Conservation (phyloP, 495 filamentous ascomycete genomes). For the Sphaerosporella brunnea region DNA sequence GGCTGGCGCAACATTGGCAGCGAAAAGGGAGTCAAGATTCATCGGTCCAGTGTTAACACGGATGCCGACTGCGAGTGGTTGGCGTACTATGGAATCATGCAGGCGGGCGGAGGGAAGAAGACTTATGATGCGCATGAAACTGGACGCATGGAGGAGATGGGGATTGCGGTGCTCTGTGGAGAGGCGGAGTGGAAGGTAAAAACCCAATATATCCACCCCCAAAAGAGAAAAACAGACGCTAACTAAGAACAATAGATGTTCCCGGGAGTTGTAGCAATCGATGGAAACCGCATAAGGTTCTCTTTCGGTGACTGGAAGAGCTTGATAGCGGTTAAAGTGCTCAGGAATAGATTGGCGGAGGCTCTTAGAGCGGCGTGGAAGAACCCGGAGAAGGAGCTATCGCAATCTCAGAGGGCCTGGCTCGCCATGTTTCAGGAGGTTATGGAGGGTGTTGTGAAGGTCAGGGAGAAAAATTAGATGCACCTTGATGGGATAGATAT, state of each 20-base stretch:
- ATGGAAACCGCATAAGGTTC: slow-evolving; percentile 77
- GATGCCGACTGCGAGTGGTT: slow-evolving; percentile 53
- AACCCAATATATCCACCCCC: not conserved
- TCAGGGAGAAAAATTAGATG: not conserved
- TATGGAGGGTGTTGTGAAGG: slow-evolving; percentile 22
- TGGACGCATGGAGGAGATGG: slow-evolving; percentile 56
- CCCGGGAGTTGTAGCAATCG: slow-evolving; percentile 67
- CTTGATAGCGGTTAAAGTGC: slow-evolving; percentile 63
- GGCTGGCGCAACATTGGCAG: slow-evolving; percentile 84
- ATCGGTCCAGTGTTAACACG: not conserved
- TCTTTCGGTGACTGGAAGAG: slow-evolving; percentile 76
- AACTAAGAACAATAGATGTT: slow-evolving; percentile 39
- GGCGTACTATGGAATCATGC: slow-evolving; percentile 93
- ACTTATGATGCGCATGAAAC: slow-evolving; percentile 66
- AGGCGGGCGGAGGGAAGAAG: slow-evolving; percentile 32
- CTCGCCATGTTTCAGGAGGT: slow-evolving; percentile 40
- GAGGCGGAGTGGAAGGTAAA: not conserved
- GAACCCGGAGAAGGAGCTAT: slow-evolving; percentile 47
- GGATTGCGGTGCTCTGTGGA: not conserved
- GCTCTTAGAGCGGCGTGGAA: slow-evolving; percentile 53
- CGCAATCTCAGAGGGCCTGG: slow-evolving; percentile 52
- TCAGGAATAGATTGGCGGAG: slow-evolving; percentile 50
- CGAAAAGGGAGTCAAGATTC: slow-evolving; percentile 1
- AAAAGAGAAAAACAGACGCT: not conserved
- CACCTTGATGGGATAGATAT: not conserved